Percentiles rank a stretch among this genome's conserved stretches.
phyloP scores from a whole-genome alignment of 139 green algal species.

The Haematococcus sp. region DNA sequence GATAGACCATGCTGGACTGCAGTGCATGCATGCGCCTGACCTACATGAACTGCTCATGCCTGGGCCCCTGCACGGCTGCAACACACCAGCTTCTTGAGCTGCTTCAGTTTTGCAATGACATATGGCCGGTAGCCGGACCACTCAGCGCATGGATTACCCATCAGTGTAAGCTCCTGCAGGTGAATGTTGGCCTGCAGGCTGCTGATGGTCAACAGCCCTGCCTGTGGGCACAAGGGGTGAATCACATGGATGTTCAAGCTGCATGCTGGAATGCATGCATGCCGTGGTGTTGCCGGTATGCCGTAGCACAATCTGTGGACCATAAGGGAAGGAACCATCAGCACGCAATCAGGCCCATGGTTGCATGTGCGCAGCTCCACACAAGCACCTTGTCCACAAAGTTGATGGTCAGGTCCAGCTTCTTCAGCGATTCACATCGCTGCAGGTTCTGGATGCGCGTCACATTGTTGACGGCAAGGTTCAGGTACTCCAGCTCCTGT shows the following conservation, averaged over 20 bases:
- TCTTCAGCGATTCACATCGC: conserved; percentile 82
- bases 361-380: too few relatives aligned
- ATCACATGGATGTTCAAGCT: not conserved
- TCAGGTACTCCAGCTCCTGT: conserved; percentile 90
- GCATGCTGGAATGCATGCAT: not conserved
- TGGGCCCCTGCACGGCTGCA: not conserved
- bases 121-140: conserved; percentile 78
- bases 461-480: conserved; percentile 93
- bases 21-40: not conserved
- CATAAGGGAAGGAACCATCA: too few relatives aligned
- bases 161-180: conserved; percentile 70
- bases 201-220: conserved; percentile 47
- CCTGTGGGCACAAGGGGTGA: conserved; percentile 3
- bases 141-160: conserved; percentile 87
- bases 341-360: too few relatives aligned
- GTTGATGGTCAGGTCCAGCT: conserved; percentile 92
- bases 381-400: conserved; percentile 74
- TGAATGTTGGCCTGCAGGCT: conserved; percentile 42
- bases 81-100: conserved; percentile 64
- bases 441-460: conserved; percentile 84
- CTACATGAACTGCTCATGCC: not conserved
- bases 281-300: too few relatives aligned
- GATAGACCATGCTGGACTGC: too few relatives aligned
- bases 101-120: conserved; percentile 74
- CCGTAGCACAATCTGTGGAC: too few relatives aligned